Base-by-base conservation (phyloP, 2,329 filamentous ascomycete species). In the Scopulariopsis brevicaulis region DNA sequence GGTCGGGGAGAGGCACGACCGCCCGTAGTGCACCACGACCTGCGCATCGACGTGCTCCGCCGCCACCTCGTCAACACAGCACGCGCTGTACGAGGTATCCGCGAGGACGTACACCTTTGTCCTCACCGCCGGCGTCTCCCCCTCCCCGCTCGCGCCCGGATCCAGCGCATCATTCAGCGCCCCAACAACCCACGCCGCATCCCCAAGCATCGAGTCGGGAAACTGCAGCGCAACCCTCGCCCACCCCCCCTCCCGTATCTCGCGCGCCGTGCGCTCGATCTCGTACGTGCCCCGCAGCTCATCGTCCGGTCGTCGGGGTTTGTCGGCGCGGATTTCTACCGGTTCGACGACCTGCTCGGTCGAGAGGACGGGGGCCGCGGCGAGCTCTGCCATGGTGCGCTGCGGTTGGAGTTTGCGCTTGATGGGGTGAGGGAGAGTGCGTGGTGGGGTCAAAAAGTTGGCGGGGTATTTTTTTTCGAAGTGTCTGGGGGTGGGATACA, bases 81-180 rank as follows among this genome's bases (percentile, higher is more conserved):
- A 99, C 0, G 93, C 87, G 60, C 94, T 95, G 71, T 97, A 99
- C 1, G 93, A 96, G 2, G 94, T 97, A 70, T 99, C 94, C 35
- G 87, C 94, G 20, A 99, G 77, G 60, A 99, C 92, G 65, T 89
- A 96, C 56, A 97, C 77, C 61, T 78, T 68, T 58, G 61, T 56
- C n/a, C 20, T 58, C 63, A 50, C 40, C 50, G 25, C 24, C n/a
- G 35, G 28, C n/a, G 56, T n/a, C 51, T 48, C 40, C 53, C 60
- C 46, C n/a, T 57, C 52, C 54, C 22, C 22, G 18, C 4, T 32
- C 7, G 20, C 35, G 15, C 32, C 32, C 20, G 46, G 32, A 5
- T 46, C 40, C 2, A 63, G 51, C n/a, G 56, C 59, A 12, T 58
- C 60, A 37, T 64, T 62, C 1, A 75, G 71, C 0, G 83, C 74